These are phyloP conservation scores for Dianthus caryophyllus DNA, from an alignment of 148 eudicot species.

Conservation along the genomic window DNA sequence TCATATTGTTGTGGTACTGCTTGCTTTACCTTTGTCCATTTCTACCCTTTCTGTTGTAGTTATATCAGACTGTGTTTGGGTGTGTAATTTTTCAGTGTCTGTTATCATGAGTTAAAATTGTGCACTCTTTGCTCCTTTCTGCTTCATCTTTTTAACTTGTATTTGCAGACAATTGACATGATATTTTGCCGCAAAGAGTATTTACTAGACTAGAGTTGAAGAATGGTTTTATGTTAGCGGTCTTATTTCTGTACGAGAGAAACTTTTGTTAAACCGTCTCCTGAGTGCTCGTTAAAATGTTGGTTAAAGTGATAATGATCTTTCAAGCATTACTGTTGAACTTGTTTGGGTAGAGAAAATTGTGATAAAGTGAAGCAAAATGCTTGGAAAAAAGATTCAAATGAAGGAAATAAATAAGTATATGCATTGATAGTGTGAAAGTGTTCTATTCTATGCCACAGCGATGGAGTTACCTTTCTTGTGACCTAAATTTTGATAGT, in stretches of 20 bases:
- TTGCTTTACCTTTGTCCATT: constrained; percentile 17
- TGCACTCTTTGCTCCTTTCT: background rate
- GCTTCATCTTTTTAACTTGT: background rate
- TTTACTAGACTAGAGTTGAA: background rate
- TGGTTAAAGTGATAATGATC: background rate
- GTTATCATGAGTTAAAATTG: background rate
- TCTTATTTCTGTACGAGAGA: no score
- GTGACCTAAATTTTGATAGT: background rate
- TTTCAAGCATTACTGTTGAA: background rate
- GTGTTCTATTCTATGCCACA: background rate
- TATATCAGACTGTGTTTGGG: background rate
- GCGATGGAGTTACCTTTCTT: background rate
- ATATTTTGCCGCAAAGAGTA: background rate
- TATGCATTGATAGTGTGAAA: background rate
- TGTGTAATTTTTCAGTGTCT: background rate
- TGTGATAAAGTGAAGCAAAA: background rate
- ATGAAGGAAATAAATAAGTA: background rate
- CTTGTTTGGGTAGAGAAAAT: background rate
- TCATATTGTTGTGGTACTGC: constrained; percentile 86
- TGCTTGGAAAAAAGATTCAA: background rate
- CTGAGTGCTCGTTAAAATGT: no score
- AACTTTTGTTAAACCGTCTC: no score
- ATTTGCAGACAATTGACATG: background rate
- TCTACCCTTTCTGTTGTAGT: background rate
- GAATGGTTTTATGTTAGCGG: background rate